Conservation (phyloP, 1,284 basidiomycete species). For the Ceratobasidium sp. region DNA sequence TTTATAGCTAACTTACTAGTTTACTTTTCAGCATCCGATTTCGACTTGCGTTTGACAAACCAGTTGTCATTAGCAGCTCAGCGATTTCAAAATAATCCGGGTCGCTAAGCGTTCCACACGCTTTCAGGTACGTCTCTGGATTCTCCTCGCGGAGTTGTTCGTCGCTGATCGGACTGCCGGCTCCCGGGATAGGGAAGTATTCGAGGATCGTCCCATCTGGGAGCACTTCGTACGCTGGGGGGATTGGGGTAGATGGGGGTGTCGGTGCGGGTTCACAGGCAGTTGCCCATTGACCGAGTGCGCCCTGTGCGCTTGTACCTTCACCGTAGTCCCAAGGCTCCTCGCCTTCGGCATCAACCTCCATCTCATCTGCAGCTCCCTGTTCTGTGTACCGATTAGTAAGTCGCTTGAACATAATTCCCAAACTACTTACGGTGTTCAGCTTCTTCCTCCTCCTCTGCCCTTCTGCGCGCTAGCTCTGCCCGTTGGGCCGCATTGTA, state of each 20-base stretch:
- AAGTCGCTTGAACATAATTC: too few relatives aligned
- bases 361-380: too few relatives aligned
- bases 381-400: too few relatives aligned
- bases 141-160: not conserved
- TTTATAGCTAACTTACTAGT: not conserved
- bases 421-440: too few relatives aligned
- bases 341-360: not conserved
- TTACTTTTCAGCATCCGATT: conserved; percentile 11
- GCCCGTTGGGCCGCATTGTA: too few relatives aligned
- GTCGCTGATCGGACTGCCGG: not conserved
- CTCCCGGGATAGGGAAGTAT: not conserved
- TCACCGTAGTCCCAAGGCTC: not conserved
- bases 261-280: too few relatives aligned
- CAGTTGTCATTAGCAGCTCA: not conserved
- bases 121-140: not conserved
- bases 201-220: not conserved
- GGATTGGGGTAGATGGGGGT: not conserved
- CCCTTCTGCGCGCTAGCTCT: not conserved
- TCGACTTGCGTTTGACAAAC: not conserved
- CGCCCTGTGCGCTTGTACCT: not conserved
- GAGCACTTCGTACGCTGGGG: not conserved
- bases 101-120: not conserved
- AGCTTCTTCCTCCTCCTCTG: too few relatives aligned
- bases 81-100: not conserved
- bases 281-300: not conserved